Evolutionary conservation across 139 green algal species (phyloP).

Genomic region (Penium margaritaceum): DNA sequence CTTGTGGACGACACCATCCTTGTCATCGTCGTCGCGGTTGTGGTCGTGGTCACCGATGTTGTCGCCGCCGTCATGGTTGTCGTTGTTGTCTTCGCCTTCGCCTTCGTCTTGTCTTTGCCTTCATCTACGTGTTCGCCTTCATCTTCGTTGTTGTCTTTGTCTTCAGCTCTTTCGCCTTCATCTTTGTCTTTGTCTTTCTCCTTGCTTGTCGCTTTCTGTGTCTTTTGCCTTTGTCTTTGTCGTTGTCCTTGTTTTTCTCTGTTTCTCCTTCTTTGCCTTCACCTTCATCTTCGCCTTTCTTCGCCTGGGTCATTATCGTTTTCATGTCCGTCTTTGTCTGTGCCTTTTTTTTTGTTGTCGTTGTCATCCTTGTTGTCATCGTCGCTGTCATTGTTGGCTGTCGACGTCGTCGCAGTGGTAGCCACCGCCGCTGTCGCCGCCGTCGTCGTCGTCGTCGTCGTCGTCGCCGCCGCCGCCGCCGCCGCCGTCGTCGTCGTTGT

Average conservation of each 20-base stretch:
- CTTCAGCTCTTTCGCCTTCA: background rate
- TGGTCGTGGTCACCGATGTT: no score
- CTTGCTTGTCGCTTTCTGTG: no score
- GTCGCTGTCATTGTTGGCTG: background rate
- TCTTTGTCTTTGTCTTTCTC: no score
- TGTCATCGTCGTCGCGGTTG: background rate
- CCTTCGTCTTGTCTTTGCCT: slow-evolving; percentile 97
- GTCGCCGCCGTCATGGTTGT: no score
- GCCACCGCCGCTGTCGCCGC: background rate
- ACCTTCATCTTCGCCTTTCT: no score
- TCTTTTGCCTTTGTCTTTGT: no score
- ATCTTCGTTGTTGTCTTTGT: background rate
- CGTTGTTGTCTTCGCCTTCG: no score
- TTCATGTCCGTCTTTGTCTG: background rate
- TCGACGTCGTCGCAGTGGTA: background rate
- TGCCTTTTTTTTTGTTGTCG: background rate
- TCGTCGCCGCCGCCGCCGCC: background rate
- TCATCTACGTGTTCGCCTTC: slow-evolving; percentile 62
- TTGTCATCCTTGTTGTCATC: background rate
- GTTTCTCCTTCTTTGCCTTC: no score
- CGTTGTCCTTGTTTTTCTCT: no score
- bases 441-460: background rate
- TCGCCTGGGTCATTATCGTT: background rate
- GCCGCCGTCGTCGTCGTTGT: background rate
- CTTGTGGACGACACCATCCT: background rate